Evolutionary conservation across 345 rosid species (phyloP), one percentile per base, ranked within the genome.

Genomic region (Eutrema heterophyllum): DNA sequence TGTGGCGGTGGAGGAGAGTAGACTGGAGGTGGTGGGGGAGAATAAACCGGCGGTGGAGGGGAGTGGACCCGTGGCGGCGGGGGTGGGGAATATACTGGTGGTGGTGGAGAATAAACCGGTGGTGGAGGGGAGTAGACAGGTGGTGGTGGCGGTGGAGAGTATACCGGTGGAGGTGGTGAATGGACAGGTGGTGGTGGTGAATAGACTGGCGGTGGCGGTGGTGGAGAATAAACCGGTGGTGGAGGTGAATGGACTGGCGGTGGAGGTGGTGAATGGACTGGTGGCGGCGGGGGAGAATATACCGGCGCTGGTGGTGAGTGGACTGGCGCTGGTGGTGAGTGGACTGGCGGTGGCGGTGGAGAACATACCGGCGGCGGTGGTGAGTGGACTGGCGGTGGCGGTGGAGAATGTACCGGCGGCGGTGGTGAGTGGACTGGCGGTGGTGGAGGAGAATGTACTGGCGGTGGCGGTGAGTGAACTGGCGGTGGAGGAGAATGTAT

Each of bases 121-220:
- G 78, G 76, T 0, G 80, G 77, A 0, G 78, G 82, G 0, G 85
- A 73, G 1, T 59, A 11, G 0, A 74, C 63, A 0, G 69, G 82
- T 11, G 82, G 76, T 2, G 84, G 67, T 2, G 82, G 77, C 0
- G 83, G 67, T 0, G 82, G 57, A 0, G 81, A 71, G 1, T 50
- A 1, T 0, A 60, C 39, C 0, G 64, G 79, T 27, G 84, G 80
- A 0, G 85, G 83, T 8, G 80, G 81, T 0, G 80, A 44, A 9
- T 54, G 13, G 0, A 79, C 77, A 0, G 80, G 79, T 15, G 79
- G 77, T 0, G 78, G 83, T 2, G 79, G 81, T 0, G 74, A 54
- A 1, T 24, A 12, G 14, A 65, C 69, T 0, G 54, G 68, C 9
- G 40, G 52, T 5, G 67, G 68, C 0, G 68, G 55, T 1, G 74